Base-by-base conservation (phyloP, 768 basidiomycete species). In the Punctularia strigosozonata region DNA sequence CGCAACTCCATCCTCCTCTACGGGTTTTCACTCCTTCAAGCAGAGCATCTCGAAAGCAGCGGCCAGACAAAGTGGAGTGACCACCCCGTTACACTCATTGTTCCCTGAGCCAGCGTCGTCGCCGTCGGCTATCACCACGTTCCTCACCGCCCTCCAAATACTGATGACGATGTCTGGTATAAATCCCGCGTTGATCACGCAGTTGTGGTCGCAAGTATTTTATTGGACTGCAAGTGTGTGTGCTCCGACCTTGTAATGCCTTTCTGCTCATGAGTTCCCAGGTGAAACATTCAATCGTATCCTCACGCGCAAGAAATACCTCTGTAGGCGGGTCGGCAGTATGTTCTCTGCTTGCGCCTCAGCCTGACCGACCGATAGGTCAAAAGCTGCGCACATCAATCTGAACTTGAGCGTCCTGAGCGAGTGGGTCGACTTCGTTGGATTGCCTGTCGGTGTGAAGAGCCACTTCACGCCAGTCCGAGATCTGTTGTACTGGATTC, bases 171-270 rank as follows among this genome's bases (percentile, higher is more conserved):
- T 90, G 26, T 88, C 92, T 34, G 85, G 91, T 41, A 75, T 97
- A 47, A 97, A 97, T 53, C 89, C 95, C 12, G 79, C 73, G 6
- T 65, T 97, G 14, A 79, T 78, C 37, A 78, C 82, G 5, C 95
- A 99, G 56, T 69, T 92, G 36, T 94, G 91, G 79, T 92, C 90
- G 1, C 95, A 99, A 59, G 77, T 95, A n/a, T 81, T 95, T 66
- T 97, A 92, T 55, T 99, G 95, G 95, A 82, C 90, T 39, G 81
- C 90, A 18, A 88, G 90, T 86, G 67, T 67, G 79, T 56, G n/a
- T 49, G 63, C 22, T 45, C 62, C 13, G 50, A 51, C 10, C 39
- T 46, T 21, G 42, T 49, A 19, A 23, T 43, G 33, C 12, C 6
- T 13, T 10, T 15, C 36, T 37, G 23, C 50, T 48, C 10, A 46